Base-by-base conservation (phyloP, 805 yeast genomes). In the Clavispora asparagi region DNA sequence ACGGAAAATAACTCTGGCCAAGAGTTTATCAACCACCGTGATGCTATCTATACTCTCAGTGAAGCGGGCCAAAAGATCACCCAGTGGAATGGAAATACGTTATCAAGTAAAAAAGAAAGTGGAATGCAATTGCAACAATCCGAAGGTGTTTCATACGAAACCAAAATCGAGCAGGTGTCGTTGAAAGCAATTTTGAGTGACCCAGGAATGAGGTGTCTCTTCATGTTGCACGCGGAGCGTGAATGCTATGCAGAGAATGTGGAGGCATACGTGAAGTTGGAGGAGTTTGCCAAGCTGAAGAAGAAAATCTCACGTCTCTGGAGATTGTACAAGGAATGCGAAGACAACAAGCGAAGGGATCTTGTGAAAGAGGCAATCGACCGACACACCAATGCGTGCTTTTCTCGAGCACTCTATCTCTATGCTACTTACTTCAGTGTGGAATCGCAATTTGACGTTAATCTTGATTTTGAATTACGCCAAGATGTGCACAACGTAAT, bases 211-310 rank as follows among this genome's bases (percentile, higher is more conserved):
- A 71, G 85, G 44, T 80, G 78, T 45, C 62, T 87, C 9, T 87
- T 89, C 63, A 73, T 81, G 50, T 67, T 70, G n/a, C 89, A 86
- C 59, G 61, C 89, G 43, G 79, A 76, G 42, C 74, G 71, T 28
- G 85, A 81, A 43, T 72, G 75, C 45, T 88, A 95, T 58, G 77
- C 76, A 2, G 97, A 89, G 58, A 89, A 87, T 55, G 61, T 87
- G n/a, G 83, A 83, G 51, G 88, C 85, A 3, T 87, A 79, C 59
- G 63, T 76, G 43, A 86, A 81, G 47, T 73, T 87, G 41, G 69
- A 70, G 40, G 74, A 74, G 41, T 77, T 83, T 49, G 69, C 71
- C 11, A 76, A 73, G 50, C 76, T 73, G 51, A 65, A 78, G 63
- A 58, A 62, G 1, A 56, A 69, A 1, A 54, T 82, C 45, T 70